Percentiles rank a stretch among this genome's conserved stretches.
Evolutionary conservation across 2,329 filamentous ascomycete genomes (phyloP).

Genomic region (Phyllosticta citribraziliensis): DNA sequence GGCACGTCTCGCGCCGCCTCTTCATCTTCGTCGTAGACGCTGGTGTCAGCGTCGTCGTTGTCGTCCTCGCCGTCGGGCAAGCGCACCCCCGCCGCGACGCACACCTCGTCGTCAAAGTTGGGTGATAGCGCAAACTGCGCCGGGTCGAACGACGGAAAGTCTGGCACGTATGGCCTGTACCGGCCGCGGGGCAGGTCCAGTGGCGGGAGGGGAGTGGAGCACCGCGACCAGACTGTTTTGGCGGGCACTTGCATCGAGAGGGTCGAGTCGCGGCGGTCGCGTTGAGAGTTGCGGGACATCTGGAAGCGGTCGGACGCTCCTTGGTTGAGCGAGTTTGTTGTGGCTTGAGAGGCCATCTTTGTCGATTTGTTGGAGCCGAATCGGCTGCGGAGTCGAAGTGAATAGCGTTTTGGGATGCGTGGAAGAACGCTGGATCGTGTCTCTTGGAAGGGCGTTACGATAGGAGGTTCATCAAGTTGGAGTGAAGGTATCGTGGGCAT

Average conservation of each 20-base stretch:
- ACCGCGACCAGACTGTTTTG: neutral
- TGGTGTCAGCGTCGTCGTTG: neutral
- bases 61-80: neutral
- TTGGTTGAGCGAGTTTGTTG: neutral
- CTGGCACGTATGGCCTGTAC: neutral
- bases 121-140: neutral
- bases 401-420: neutral
- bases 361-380: neutral
- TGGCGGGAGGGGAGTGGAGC: neutral
- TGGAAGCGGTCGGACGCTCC: neutral
- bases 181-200: neutral
- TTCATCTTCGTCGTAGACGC: neutral
- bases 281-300: neutral
- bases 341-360: neutral
- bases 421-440: neutral
- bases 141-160: neutral
- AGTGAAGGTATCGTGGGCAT: neutral
- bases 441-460: neutral
- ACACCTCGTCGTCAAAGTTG: neutral
- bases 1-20: neutral
- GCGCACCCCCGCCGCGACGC: neutral
- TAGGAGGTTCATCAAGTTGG: neutral
- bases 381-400: neutral
- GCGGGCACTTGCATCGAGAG: neutral
- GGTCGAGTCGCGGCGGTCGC: neutral